Evolutionary conservation across 345 rosid genomes (phyloP).

Genomic region (Hirschfeldia incana): DNA sequence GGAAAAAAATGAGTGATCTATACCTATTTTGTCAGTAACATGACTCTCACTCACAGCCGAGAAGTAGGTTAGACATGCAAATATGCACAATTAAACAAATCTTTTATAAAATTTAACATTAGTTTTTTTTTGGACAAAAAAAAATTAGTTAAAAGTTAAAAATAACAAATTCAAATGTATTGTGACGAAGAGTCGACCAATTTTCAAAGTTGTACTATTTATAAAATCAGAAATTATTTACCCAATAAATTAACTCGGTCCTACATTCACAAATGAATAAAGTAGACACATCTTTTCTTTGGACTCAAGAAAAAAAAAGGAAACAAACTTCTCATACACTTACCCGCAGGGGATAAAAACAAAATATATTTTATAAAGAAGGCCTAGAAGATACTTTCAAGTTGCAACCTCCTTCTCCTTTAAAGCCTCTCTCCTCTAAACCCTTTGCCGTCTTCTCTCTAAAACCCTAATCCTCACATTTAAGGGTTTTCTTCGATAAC

Average conservation of each 20-base stretch:
- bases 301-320: neutral
- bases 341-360: constrained; percentile 13
- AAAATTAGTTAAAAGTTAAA: neutral
- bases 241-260: neutral
- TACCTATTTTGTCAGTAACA: neutral
- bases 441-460: constrained; percentile 33
- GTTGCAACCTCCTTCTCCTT: neutral
- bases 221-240: neutral
- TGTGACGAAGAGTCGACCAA: neutral
- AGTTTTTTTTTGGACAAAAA: neutral
- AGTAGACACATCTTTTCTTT: neutral
- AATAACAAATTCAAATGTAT: neutral
- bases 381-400: neutral
- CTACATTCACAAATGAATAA: neutral
- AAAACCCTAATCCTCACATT: constrained; percentile 45
- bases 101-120: neutral
- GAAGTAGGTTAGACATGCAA: neutral
- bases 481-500: constrained; percentile 9
- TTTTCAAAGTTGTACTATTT: neutral
- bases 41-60: neutral
- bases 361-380: neutral
- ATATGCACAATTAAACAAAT: neutral
- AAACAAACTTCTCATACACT: neutral
- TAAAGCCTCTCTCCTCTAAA: constrained; percentile 9
- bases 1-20: neutral